A percentile compares a stretch with the other conserved stretches of the same genome.
These are phyloP conservation scores for Coniochaeta hoffmannii DNA, from an alignment of 2,329 filamentous ascomycete genomes.

Conservation along the genomic window DNA sequence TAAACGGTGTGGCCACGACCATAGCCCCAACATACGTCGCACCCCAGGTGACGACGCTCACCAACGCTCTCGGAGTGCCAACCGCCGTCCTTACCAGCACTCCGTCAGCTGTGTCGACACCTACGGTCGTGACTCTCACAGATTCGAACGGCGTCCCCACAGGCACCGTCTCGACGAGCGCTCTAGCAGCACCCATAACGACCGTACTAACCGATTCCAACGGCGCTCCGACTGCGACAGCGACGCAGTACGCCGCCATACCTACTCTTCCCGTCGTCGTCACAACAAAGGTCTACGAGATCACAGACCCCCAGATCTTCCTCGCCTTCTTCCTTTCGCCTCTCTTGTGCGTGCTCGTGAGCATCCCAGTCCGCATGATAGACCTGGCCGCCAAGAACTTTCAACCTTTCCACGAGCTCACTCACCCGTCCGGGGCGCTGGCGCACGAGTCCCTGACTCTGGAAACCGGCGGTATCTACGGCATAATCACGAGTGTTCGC, in stretches of 20 bases:
- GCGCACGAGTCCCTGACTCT: constrained; percentile 24
- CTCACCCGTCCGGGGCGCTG: constrained; percentile 18
- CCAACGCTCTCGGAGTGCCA: constrained; percentile 3
- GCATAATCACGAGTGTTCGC: constrained; percentile 14
- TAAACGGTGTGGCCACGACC: not conserved
- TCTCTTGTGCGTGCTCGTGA: constrained; percentile 24
- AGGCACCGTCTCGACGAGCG: constrained; percentile 8
- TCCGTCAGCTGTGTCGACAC: constrained; percentile 6
- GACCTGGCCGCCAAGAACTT: constrained; percentile 28
- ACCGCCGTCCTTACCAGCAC: constrained; percentile 8
- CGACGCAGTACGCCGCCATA: constrained; percentile 9
- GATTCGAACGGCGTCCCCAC: constrained; percentile 8
- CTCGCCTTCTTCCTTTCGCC: constrained; percentile 28
- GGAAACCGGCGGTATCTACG: constrained; percentile 15
- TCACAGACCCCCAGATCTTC: constrained; percentile 25
- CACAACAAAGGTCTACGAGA: constrained; percentile 9
- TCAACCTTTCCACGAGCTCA: constrained; percentile 30
- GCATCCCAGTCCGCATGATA: constrained; percentile 28
- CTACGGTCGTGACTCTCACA: constrained; percentile 7
- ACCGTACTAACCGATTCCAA: constrained; percentile 7
- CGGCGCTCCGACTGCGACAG: constrained; percentile 12
- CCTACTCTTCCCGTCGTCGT: constrained; percentile 7
- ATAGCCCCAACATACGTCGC: not conserved
- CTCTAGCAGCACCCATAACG: constrained; percentile 5
- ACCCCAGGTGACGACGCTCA: constrained; percentile 4